phyloP scores from a whole-genome alignment of 179 eudicot species.

The Heliamphora pulchella region DNA sequence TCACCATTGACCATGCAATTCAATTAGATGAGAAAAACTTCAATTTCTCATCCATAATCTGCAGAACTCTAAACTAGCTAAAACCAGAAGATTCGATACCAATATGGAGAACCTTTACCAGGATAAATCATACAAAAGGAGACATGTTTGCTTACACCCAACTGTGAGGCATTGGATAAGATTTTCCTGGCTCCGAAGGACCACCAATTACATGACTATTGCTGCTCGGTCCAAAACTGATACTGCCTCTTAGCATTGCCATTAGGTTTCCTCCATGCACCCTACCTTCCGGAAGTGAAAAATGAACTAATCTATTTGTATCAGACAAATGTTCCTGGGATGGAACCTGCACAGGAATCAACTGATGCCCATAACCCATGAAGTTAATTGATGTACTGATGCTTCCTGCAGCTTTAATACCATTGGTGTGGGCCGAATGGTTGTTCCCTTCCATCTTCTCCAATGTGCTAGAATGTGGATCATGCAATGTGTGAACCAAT shows the following conservation, averaged over 20 bases:
- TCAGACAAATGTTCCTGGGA: conserved; percentile 16
- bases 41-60: background rate
- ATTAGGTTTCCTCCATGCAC: conserved; percentile 58
- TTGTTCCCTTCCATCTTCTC: conserved; percentile 25
- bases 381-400: background rate
- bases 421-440: background rate
- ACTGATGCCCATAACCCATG: conserved; percentile 11
- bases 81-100: background rate
- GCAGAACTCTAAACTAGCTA: background rate
- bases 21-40: conserved; percentile 8
- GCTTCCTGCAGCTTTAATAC: background rate
- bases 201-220: conserved; percentile 6
- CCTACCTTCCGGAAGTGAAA: conserved; percentile 54
- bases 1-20: background rate
- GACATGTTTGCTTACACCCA: conserved; percentile 22
- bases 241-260: conserved; percentile 41
- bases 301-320: conserved; percentile 20
- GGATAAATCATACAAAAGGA: background rate
- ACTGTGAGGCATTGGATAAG: conserved; percentile 14
- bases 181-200: conserved; percentile 17
- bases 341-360: conserved; percentile 15
- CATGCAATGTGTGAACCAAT: conserved; percentile 13
- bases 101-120: background rate
- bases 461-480: background rate
- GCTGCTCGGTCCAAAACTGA: conserved; percentile 21